A percentile compares a stretch with the other conserved stretches of the same genome.
Evolutionary conservation across 1,284 basidiomycete genomes (phyloP).

Genomic region (Naganishia cerealis): DNA sequence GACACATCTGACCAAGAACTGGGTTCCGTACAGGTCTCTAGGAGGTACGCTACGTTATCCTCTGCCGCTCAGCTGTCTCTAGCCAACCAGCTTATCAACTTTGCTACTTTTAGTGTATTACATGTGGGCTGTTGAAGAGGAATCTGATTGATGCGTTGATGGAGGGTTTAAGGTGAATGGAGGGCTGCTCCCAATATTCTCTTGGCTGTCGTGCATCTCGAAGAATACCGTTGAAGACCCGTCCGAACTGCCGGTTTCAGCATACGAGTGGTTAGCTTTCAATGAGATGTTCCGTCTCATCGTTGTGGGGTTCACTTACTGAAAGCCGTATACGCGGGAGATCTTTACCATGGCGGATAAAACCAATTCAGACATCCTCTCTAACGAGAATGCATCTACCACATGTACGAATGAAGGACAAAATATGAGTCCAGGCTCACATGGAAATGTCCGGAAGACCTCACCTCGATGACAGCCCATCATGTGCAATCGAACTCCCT

Average conservation of each 20-base stretch:
- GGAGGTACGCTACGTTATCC: constrained; percentile 49
- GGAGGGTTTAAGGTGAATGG: constrained; percentile 10
- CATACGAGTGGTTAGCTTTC: not conserved
- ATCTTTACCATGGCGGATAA: constrained; percentile 12
- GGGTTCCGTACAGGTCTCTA: constrained; percentile 76
- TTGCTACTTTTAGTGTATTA: constrained; percentile 42
- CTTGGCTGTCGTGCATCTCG: constrained; percentile 12
- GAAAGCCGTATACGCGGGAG: constrained; percentile 6
- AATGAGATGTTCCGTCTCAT: not conserved
- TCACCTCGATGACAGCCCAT: constrained; percentile 11
- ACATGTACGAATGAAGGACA: not conserved
- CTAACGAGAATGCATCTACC: constrained; percentile 4
- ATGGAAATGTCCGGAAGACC: not conserved
- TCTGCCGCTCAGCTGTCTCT: not conserved
- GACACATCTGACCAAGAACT: constrained; percentile 70
- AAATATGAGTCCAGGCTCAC: not conserved
- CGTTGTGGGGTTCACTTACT: constrained; percentile 2
- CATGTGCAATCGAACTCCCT: constrained; percentile 1
- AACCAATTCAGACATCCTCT: not conserved
- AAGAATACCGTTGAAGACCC: not conserved
- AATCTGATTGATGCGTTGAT: constrained; percentile 2
- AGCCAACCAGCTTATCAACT: not conserved
- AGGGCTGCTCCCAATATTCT: not conserved
- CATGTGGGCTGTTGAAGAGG: constrained; percentile 52
- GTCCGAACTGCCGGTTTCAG: not conserved